Evolutionary conservation across 306 rosid species (phyloP), one percentile per base, ranked within the genome.

Genomic region (Fragaria nilgerrensis): DNA sequence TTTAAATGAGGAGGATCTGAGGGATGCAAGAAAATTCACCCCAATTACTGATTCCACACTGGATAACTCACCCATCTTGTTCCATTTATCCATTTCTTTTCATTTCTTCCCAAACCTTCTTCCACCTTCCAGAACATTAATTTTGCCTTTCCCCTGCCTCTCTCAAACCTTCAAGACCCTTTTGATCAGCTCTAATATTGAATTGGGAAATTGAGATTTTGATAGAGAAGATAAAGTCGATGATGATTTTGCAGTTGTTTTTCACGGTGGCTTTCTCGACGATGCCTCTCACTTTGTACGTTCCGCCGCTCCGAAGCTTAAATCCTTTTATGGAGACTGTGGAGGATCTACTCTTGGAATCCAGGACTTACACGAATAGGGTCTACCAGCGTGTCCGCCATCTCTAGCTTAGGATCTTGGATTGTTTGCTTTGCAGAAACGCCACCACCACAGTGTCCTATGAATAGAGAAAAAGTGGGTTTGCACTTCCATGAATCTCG

Each of bases 191-290:
- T 62, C 4, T 47, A 3, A 2, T 19, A 15, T 19, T 23, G 22
- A 34, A 14, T 41, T 43, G 49, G 17, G 48, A 4, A 37, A 67
- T 19, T 68, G 9, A n/a, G 20, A 55, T 68, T 68, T 68, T 68
- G 48, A 36, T 66, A 25, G 8, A 6, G 22, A 64, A 64, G 45
- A 64, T 29, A 5, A 44, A 32, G 41, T 58, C 13, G 69, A 34
- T 1, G 66, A 55, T 16, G 56, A 85, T 91, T 89, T 17, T 89
- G 84, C 87, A 89, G 78, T 49, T 90, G 77, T 84, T 93, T 86
- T 83, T 93, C 49, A 84, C 97, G 9, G 87, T 93, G 64, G 97
- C 96, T 75, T 89, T 92, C 78, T 92, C 91, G 3, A 92, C 89
- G 2, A 87, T 83, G 56, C 98, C 97, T 45, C 70, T 95, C 78